Evolutionary conservation across 768 basidiomycete genomes (phyloP).

Genomic region (Boletus speciosus): DNA sequence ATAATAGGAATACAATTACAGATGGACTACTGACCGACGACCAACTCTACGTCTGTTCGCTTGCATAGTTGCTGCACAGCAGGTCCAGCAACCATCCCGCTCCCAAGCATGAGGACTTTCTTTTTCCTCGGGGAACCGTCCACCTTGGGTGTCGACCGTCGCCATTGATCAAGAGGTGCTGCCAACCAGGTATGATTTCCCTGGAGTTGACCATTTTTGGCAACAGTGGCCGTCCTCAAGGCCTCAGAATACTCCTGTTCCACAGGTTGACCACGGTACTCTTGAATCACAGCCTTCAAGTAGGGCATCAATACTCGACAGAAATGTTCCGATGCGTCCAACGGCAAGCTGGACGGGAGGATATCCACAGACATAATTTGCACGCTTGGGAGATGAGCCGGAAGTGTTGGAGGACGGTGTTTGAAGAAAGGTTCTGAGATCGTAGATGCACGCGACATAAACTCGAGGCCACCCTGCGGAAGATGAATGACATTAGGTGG

Average conservation of each 20-base stretch:
- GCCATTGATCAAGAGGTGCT: slow-evolving; percentile 46
- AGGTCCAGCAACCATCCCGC: slow-evolving; percentile 94
- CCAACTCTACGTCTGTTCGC: slow-evolving; percentile 58
- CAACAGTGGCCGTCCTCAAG: slow-evolving; percentile 70
- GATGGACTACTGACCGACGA: slow-evolving; percentile 61
- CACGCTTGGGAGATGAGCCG: slow-evolving; percentile 48
- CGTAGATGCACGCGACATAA: slow-evolving; percentile 73
- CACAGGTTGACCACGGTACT: slow-evolving; percentile 32
- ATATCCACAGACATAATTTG: slow-evolving; percentile 92
- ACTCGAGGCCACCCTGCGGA: slow-evolving; percentile 76
- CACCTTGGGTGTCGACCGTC: slow-evolving; percentile 9
- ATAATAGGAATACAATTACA: slow-evolving; percentile 7
- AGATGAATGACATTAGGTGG: neutral
- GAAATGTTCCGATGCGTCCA: slow-evolving; percentile 80
- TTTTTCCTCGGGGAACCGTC: slow-evolving; percentile 40
- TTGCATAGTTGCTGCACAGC: slow-evolving; percentile 72
- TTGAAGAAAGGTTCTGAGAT: slow-evolving; percentile 73
- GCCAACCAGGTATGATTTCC: slow-evolving; percentile 58
- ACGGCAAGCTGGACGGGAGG: slow-evolving; percentile 78
- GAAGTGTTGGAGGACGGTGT: slow-evolving; percentile 39
- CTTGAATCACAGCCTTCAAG: slow-evolving; percentile 51
- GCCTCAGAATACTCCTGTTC: slow-evolving; percentile 38
- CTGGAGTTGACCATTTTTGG: slow-evolving; percentile 52
- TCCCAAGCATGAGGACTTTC: slow-evolving; percentile 78
- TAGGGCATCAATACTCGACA: slow-evolving; percentile 65